phyloP scores from a whole-genome alignment of 2,329 filamentous ascomycete genomes.

The Plectosphaerella sp. region DNA sequence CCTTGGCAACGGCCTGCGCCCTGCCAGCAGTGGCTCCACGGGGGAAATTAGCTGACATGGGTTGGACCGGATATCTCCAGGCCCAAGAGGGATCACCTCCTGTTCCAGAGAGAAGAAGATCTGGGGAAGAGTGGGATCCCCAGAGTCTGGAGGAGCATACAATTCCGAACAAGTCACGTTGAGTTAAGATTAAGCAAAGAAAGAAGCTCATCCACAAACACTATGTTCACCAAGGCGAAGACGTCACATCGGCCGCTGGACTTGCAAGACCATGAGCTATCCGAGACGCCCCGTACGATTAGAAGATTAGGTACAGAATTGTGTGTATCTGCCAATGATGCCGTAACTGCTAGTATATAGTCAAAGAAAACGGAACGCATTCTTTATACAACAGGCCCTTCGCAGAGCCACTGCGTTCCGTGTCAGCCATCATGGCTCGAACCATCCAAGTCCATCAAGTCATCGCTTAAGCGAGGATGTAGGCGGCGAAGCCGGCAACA shows the following conservation, averaged over 20 bases:
- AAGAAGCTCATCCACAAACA: background rate
- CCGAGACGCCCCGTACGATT: slow-evolving; percentile 25
- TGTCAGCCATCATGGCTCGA: background rate
- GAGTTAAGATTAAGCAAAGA: background rate
- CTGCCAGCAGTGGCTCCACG: background rate
- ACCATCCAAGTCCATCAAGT: background rate
- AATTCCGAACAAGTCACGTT: background rate
- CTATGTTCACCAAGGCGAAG: slow-evolving; percentile 1
- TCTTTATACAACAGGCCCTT: slow-evolving; percentile 25
- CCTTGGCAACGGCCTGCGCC: background rate
- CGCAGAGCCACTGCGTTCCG: background rate
- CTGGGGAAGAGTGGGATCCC: background rate
- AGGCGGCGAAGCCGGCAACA: slow-evolving; percentile 48
- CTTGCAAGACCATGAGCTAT: background rate
- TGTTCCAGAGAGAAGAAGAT: background rate
- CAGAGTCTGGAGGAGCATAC: background rate
- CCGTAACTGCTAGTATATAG: slow-evolving; percentile 15
- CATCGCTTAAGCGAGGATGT: slow-evolving; percentile 47
- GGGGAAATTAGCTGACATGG: background rate
- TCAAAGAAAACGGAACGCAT: slow-evolving; percentile 9
- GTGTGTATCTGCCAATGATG: slow-evolving; percentile 17
- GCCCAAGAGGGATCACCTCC: background rate
- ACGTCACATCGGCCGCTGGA: background rate
- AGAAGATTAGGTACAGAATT: slow-evolving; percentile 41
- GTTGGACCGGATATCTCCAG: background rate